phyloP scores from a whole-genome alignment of 495 filamentous ascomycete species.

The Elasticomyces elasticus region DNA sequence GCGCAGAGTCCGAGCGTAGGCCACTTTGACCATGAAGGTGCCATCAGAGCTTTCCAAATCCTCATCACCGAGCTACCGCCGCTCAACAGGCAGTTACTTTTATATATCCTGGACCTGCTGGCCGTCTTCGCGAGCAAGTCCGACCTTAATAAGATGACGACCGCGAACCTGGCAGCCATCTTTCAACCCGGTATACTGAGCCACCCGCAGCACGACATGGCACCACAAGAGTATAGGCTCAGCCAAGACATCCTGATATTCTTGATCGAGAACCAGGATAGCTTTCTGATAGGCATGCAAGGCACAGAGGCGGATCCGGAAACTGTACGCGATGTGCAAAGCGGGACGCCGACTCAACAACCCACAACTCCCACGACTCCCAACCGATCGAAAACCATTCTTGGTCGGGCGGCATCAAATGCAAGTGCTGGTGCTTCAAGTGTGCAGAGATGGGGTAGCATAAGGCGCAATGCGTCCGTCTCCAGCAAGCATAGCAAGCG shows the following conservation, averaged over 20 bases:
- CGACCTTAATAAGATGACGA: conserved; percentile 92
- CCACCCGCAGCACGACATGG: conserved; percentile 90
- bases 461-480: conserved; percentile 76
- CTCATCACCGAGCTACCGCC: conserved; percentile 88
- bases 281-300: conserved; percentile 74
- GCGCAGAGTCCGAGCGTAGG: conserved; percentile 42
- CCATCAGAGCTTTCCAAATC: conserved; percentile 74
- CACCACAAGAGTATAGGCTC: conserved; percentile 80
- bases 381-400: conserved; percentile 41
- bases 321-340: conserved; percentile 75
- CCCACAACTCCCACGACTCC: conserved; percentile 46
- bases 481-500: conserved; percentile 56
- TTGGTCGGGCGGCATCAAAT: conserved; percentile 71
- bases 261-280: conserved; percentile 85
- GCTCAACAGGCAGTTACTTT: conserved; percentile 84
- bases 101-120: conserved; percentile 96
- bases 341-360: conserved; percentile 44
- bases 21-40: conserved; percentile 61
- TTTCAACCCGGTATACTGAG: conserved; percentile 96
- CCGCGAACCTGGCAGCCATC: conserved; percentile 89
- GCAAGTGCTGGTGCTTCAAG: conserved; percentile 82
- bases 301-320: conserved; percentile 82
- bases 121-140: conserved; percentile 97
- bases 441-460: conserved; percentile 62
- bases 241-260: conserved; percentile 98